phyloP scores from a whole-genome alignment of 257 asterid species.

The Anisodus acutangulus region DNA sequence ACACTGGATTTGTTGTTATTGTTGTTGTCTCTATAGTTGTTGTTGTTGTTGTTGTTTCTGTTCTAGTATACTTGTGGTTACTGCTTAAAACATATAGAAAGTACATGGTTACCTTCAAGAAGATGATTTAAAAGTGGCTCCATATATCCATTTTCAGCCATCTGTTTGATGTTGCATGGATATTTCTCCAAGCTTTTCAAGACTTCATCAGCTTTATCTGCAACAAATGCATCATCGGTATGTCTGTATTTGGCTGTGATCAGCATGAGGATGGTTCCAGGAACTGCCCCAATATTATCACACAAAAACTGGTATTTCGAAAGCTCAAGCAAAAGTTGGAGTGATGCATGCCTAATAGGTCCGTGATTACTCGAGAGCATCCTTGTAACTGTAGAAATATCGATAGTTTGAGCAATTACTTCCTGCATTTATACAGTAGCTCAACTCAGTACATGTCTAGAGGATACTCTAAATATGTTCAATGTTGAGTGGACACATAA shows the following conservation, averaged over 20 bases:
- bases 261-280: slow-evolving; percentile 80
- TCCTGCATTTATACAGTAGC: slow-evolving; percentile 49
- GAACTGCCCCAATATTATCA: slow-evolving; percentile 49
- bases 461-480: neutral
- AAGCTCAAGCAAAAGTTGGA: slow-evolving; percentile 59
- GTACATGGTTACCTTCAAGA: slow-evolving; percentile 50
- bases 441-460: neutral
- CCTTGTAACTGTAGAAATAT: slow-evolving; percentile 53
- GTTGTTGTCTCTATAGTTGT: neutral
- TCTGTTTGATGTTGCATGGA: slow-evolving; percentile 67
- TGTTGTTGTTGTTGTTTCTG: neutral
- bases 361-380: slow-evolving; percentile 65
- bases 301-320: slow-evolving; percentile 52
- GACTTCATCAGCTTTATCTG: slow-evolving; percentile 62
- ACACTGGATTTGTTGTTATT: too few species aligned
- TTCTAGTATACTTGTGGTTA: neutral
- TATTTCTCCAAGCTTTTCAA: slow-evolving; percentile 68
- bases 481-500: neutral
- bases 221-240: slow-evolving; percentile 52
- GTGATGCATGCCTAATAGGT: slow-evolving; percentile 68
- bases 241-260: slow-evolving; percentile 62
- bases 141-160: slow-evolving; percentile 86
- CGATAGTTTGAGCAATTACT: slow-evolving; percentile 49
- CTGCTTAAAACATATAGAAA: neutral
- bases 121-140: slow-evolving; percentile 71